Conservation (phyloP, 2,329 filamentous ascomycete species). For the Elsinoe australis region DNA sequence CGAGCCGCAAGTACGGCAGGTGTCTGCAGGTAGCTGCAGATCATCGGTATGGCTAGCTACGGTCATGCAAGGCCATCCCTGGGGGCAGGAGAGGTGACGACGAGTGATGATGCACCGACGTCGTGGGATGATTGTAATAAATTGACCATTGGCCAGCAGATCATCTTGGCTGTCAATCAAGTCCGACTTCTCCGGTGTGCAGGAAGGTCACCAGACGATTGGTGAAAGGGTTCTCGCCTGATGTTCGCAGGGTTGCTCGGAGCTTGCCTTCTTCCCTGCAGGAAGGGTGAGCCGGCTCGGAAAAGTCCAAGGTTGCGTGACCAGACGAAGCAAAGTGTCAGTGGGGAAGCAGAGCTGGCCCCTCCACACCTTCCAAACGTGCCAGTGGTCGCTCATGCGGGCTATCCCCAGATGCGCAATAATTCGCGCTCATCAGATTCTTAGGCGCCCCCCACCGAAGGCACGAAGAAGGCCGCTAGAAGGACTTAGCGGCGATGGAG, state of each 20-base stretch:
- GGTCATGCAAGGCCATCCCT: too few species aligned
- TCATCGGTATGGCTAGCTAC: too few species aligned
- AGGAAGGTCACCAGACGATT: constrained; percentile 6
- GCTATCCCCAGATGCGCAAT: constrained; percentile 1
- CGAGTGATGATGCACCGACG: too few species aligned
- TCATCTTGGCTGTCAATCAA: constrained; percentile 8
- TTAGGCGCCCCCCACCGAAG: constrained; percentile 3
- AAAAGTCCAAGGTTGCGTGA: too few species aligned
- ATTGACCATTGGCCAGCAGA: neutral
- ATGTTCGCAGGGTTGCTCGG: neutral
- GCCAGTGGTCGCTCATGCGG: neutral
- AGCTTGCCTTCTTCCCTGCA: neutral
- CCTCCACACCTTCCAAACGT: constrained; percentile 7
- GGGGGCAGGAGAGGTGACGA: too few species aligned
- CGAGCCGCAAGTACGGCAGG: too few species aligned
- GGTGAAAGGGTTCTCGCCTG: neutral
- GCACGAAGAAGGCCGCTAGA: constrained; percentile 12
- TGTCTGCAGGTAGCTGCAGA: too few species aligned
- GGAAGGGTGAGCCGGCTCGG: neutral
- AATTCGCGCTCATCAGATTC: constrained; percentile 8
- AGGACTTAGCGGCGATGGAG: constrained; percentile 14
- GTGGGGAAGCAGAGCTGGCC: neutral
- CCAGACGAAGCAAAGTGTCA: too few species aligned
- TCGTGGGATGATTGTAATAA: neutral
- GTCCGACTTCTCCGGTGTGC: constrained; percentile 2